Evolutionary conservation across 2,329 filamentous ascomycete genomes (phyloP), one percentile per base, ranked within the genome.

Genomic region (Sporothrix dimorphospora): DNA sequence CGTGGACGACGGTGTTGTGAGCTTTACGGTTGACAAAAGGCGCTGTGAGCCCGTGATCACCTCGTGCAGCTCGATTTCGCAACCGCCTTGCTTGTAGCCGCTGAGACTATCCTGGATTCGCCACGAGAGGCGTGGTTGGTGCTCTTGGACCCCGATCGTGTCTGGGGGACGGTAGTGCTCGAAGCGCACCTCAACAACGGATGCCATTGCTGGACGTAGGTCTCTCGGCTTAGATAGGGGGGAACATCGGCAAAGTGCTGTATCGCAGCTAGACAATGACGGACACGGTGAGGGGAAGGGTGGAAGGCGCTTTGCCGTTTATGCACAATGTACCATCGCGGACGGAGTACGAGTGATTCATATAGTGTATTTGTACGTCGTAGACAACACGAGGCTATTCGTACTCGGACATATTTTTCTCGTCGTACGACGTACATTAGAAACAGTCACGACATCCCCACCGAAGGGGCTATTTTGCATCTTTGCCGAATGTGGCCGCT

Each of bases 241-340:
- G 1, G 49, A n/a, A n/a, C n/a, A 53, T 5, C 47, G 19, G 47
- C n/a, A n/a, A 49, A 49, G 47, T 49, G 47, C 47, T n/a, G 47
- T 49, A 49, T 49, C 49, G 49, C 21, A 21, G 49, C 49, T 24
- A 6, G 49, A 24, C 19, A 53, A 24, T n/a, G 49, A n/a, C n/a
- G n/a, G n/a, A n/a, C n/a, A n/a, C n/a, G n/a, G n/a, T n/a, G n/a
- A n/a, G n/a, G n/a, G n/a, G n/a, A n/a, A 24, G 49, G 19, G 49
- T n/a, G 49, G 49, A n/a, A 53, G 6, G 49, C 49, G 49, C 49
- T n/a, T 53, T 53, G 49, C 49, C 49, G 49, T 53, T 53, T 53
- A 53, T n/a, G 49, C 49, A n/a, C 49, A 24, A 24, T 53, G 5
- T 24, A 5, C 49, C 49, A 24, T 53, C 49, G 21, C n/a, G n/a